Base-by-base conservation (phyloP, 768 basidiomycete genomes). In the Termitomyces sp. region DNA sequence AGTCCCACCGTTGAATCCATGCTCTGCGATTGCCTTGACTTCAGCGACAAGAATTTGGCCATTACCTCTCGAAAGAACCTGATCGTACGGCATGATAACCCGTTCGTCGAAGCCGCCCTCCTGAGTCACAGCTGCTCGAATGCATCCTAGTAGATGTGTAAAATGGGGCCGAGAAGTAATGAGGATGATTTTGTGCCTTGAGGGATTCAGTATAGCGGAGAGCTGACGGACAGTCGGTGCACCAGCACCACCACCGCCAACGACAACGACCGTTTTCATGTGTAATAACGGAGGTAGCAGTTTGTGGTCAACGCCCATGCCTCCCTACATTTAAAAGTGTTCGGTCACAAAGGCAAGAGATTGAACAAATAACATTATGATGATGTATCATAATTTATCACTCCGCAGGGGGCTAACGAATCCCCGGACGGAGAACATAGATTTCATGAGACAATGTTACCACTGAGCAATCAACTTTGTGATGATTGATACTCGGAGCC, bases 191-290 rank as follows among this genome's bases (percentile, higher is more conserved):
- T 77, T 76, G 69, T 81, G 78, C 39, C 75, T 75, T 9, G 72
- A 66, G 0, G 77, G 57, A 67, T 83, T 75, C 61, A 89, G 77
- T 22, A 68, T 77, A 12, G 73, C 67, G 3, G 84, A 80, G 58
- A 89, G 82, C 2, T 66, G 67, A 30, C 77, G 76, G 2, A 78
- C 78, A 52, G 80, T 61, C 11, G 73, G 62, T 31, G 73, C 69
- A 13, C 87, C 87, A n/a, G 70, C 73, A 52, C 84, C 87, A 31
- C 83, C 88, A 45, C 85, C 84, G 55, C 87, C 71, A 61, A 87
- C 73, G 22, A 87, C 74, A 62, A 75, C 66, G 50, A 67, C 65
- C 37, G 67, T 66, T 33, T 61, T 56, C 48, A 61, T 54, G n/a
- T 56, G 49, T 33, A 57, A 45, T 56, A 11, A 60, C 42, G 16